Conservation (phyloP, 345 rosid species). For the Cardamine chenopodiifolia region DNA sequence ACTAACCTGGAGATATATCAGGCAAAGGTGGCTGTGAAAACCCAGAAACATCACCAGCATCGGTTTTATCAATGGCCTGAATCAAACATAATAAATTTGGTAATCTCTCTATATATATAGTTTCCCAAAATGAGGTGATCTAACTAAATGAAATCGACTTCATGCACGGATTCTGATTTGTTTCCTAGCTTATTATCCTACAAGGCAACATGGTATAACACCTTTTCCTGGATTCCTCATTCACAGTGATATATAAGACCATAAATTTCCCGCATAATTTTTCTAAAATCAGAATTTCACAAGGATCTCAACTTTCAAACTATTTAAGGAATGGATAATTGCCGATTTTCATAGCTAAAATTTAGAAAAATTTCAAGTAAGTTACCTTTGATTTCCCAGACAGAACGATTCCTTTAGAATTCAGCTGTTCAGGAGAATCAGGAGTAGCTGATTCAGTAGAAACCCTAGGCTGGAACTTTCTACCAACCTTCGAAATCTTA, state of each 20-base stretch:
- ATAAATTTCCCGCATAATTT: background rate
- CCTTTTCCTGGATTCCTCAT: background rate
- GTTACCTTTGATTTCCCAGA: slow-evolving; percentile 54
- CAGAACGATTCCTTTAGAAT: slow-evolving; percentile 39
- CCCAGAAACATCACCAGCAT: slow-evolving; percentile 39
- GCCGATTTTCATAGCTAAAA: background rate
- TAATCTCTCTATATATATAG: background rate
- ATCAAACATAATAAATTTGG: slow-evolving; percentile 14
- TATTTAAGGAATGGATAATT: background rate
- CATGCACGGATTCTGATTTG: background rate
- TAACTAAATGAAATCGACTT: background rate
- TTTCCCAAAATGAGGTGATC: background rate
- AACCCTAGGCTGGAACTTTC: slow-evolving; percentile 61
- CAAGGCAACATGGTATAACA: background rate
- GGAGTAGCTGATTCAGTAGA: slow-evolving; percentile 46
- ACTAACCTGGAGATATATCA: slow-evolving; percentile 51
- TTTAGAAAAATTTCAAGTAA: background rate
- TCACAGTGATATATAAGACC: slow-evolving; percentile 2
- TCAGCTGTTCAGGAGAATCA: slow-evolving; percentile 47
- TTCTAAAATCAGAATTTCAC: background rate
- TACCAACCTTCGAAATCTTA: slow-evolving; percentile 67
- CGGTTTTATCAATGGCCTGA: slow-evolving; percentile 49
- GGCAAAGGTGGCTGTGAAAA: slow-evolving; percentile 40
- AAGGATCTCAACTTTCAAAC: slow-evolving; percentile 19
- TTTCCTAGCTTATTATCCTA: background rate